These are phyloP conservation scores for Annulohypoxylon moriforme DNA, from an alignment of 495 filamentous ascomycete species.

Conservation along the genomic window DNA sequence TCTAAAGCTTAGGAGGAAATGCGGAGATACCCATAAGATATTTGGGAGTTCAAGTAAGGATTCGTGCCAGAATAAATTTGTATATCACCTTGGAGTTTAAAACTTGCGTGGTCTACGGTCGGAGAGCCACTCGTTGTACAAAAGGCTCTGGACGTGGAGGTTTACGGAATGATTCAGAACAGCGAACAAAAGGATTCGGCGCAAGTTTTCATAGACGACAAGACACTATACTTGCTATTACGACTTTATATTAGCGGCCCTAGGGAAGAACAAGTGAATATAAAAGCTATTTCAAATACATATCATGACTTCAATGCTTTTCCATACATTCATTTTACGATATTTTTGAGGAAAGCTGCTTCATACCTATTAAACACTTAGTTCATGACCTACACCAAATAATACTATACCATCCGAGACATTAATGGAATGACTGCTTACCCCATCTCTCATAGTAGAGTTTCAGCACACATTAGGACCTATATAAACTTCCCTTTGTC, in stretches of 20 bases:
- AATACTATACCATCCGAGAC: too few species aligned
- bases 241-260: background rate
- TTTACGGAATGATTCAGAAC: background rate
- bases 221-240: background rate
- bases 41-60: background rate
- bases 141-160: background rate
- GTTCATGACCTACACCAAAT: too few species aligned
- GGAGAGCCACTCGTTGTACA: background rate
- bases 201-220: background rate
- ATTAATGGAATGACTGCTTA: too few species aligned
- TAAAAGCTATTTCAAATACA: background rate
- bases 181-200: background rate
- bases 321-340: background rate
- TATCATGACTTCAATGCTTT: background rate
- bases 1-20: background rate
- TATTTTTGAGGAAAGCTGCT: background rate
- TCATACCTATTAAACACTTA: background rate
- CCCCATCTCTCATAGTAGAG: background rate
- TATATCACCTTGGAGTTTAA: background rate
- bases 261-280: background rate
- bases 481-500: background rate
- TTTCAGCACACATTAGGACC: background rate
- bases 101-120: background rate
- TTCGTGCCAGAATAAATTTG: background rate
- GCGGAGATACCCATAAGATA: background rate